Base-by-base conservation (phyloP, 2,329 filamentous ascomycete species). In the Trichoderma oligosporum region DNA sequence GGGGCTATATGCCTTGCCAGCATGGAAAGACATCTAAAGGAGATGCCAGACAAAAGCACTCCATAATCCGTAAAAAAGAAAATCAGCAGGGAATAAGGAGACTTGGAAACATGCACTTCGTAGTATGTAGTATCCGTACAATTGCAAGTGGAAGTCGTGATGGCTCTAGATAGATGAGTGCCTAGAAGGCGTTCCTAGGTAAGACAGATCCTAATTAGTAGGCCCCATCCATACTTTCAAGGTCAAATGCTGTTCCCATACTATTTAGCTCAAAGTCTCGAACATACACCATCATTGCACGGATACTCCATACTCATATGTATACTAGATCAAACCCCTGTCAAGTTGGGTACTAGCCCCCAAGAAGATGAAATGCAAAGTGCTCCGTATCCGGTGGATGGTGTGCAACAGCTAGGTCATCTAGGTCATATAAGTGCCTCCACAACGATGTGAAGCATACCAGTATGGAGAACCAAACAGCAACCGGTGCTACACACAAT, bases 401-500 rank as follows among this genome's bases (percentile, higher is more conserved):
- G 35, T n/a, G 33, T 38, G 8, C 24, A 31, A 31, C 27, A 31
- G 11, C 27, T 11, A 31, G 27, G 27, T 31, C 27, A n/a, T n/a
- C n/a, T n/a, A n/a, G n/a, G n/a, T n/a, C 27, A 31, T 31, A n/a
- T 31, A 31, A 11, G 27, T 31, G 27, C 27, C 27, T 31, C 27
- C 27, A 31, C 27, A 2, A 12, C 39, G 7, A 18, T 16, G 20
- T 49, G 29, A n/a, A 49, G 22, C 29, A n/a, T 24, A 18, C 16
- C 25, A 6, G 24, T 38, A 52, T 18, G 18, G 24, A 39, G 39
- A 20, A 12, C 20, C 31, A 35, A 48, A 14, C 27, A 44, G 36
- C 27, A 41, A 44, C 33, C 36, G 54, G 45, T 49, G 36, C 53
- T 49, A 48, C 53, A 57, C 36, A 44, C 29, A 35, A 46, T 27